Evolutionary conservation across 2,329 filamentous ascomycete genomes (phyloP).

Genomic region (Cladosporium phlei): DNA sequence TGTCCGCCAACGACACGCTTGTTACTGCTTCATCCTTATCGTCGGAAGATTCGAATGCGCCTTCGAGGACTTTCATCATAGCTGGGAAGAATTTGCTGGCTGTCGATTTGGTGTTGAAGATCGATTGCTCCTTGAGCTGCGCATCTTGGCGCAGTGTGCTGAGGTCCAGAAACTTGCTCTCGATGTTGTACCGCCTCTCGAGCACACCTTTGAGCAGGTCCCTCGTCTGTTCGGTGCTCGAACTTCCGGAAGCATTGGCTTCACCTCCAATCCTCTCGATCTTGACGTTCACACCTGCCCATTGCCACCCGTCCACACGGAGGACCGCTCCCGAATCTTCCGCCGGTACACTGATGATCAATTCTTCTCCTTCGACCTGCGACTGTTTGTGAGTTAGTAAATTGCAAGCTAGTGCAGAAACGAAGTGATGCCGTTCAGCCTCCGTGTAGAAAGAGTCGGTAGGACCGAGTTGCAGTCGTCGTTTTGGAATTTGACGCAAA

Average conservation of each 20-base stretch:
- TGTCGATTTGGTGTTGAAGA: constrained; percentile 66
- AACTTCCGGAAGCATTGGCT: constrained; percentile 14
- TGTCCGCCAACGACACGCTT: constrained; percentile 76
- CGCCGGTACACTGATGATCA: constrained; percentile 35
- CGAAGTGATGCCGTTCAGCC: neutral
- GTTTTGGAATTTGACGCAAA: constrained; percentile 27
- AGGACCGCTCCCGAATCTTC: constrained; percentile 33
- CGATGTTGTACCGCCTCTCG: constrained; percentile 65
- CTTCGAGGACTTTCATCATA: constrained; percentile 79
- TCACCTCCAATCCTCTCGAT: constrained; percentile 29
- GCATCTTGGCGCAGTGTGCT: constrained; percentile 70
- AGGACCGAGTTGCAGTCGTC: constrained; percentile 26
- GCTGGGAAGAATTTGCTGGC: constrained; percentile 87
- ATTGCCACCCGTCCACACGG: constrained; percentile 39
- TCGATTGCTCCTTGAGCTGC: constrained; percentile 66
- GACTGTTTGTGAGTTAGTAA: constrained; percentile 30
- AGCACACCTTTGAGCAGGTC: constrained; percentile 67
- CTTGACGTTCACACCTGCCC: constrained; percentile 36
- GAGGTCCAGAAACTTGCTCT: constrained; percentile 73
- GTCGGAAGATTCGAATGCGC: constrained; percentile 65
- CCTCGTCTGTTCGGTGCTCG: constrained; percentile 53
- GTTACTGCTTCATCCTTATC: constrained; percentile 73
- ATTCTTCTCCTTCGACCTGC: constrained; percentile 31
- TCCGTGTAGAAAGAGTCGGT: neutral
- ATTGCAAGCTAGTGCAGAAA: neutral